Conservation (phyloP, 257 asterid genomes). For the Forsythia viridissima region DNA sequence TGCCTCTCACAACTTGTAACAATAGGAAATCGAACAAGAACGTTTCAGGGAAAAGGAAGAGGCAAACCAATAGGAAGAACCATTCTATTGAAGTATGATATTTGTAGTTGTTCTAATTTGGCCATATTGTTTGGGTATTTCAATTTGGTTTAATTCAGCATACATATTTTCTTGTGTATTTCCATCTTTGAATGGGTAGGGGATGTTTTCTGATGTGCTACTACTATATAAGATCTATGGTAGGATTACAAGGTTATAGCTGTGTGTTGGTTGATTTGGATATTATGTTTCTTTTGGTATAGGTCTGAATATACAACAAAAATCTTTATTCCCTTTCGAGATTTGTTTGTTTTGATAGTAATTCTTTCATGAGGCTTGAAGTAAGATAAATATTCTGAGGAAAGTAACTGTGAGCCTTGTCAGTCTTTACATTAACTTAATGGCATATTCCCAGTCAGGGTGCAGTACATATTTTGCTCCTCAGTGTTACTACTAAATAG, state of each 20-base stretch:
- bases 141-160: not conserved
- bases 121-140: not conserved
- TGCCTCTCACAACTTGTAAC: slow-evolving; percentile 21
- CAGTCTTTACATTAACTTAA: not conserved
- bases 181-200: not conserved
- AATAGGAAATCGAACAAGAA: slow-evolving; percentile 27
- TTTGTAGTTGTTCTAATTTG: not conserved
- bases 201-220: not conserved
- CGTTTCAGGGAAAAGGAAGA: slow-evolving; percentile 37
- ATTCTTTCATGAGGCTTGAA: not conserved
- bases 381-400: not conserved
- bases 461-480: not conserved
- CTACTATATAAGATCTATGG: not conserved
- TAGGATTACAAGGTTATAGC: not conserved
- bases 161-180: slow-evolving; percentile 8
- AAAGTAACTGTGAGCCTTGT: not conserved
- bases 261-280: not conserved
- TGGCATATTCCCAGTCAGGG: not conserved
- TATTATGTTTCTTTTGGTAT: not conserved
- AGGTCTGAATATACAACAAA: not conserved
- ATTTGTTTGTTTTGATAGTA: not conserved
- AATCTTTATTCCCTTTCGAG: not conserved
- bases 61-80: slow-evolving; percentile 27
- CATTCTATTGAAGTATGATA: slow-evolving; percentile 50
- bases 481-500: not conserved